Conservation (phyloP, 2,329 filamentous ascomycete species). For the Fusarium tjaetaba region DNA sequence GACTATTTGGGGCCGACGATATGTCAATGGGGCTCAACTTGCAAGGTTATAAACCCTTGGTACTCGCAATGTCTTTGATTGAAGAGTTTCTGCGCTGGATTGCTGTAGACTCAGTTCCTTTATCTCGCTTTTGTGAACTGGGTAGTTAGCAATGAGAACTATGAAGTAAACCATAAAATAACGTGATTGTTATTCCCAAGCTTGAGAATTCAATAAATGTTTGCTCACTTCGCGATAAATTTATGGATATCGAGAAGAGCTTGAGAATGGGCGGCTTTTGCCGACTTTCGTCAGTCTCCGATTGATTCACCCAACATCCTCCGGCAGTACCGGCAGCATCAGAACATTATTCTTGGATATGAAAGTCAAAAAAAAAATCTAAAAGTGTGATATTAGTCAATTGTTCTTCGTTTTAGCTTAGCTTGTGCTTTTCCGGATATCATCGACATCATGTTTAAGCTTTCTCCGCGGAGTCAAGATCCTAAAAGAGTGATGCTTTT, state of each 20-base stretch:
- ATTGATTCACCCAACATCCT: not conserved
- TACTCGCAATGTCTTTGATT: conserved; percentile 37
- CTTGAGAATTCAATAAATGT: too few species aligned
- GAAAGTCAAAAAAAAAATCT: not conserved
- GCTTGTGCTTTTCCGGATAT: not conserved
- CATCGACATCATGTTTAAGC: not conserved
- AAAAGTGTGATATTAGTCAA: not conserved
- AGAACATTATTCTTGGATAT: not conserved
- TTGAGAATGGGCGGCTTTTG: not conserved
- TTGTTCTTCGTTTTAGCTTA: not conserved
- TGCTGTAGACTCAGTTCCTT: not conserved
- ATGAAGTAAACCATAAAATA: too few species aligned
- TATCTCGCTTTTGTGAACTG: fast-evolving
- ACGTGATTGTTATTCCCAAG: too few species aligned
- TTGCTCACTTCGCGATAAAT: too few species aligned
- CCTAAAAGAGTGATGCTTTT: not conserved
- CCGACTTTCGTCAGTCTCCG: not conserved
- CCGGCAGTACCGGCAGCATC: not conserved
- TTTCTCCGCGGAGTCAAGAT: not conserved
- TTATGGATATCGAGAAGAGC: fast-evolving
- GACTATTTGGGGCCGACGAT: conserved; percentile 4
- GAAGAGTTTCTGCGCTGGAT: not conserved
- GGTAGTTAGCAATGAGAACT: too few species aligned
- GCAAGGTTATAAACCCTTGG: conserved; percentile 19
- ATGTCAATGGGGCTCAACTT: conserved; percentile 30